Evolutionary conservation across 768 basidiomycete species (phyloP).

Genomic region (Psilocybe cyanescens): DNA sequence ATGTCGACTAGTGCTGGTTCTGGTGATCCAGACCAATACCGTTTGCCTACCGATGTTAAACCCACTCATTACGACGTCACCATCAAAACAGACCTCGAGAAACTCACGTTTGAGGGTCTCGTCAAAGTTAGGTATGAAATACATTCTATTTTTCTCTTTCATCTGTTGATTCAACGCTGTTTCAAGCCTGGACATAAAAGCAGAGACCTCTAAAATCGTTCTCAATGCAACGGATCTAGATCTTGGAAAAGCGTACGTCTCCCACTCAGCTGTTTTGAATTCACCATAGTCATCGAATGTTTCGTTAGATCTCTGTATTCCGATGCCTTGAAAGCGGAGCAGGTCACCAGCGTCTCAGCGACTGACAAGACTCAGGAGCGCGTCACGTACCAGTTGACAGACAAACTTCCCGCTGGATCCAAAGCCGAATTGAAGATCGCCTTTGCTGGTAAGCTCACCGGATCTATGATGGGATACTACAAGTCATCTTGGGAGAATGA

Average conservation of each 20-base stretch:
- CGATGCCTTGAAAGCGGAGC: constrained; percentile 53
- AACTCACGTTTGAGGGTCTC: constrained; percentile 75
- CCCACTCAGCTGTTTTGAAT: background rate
- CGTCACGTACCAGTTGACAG: constrained; percentile 60
- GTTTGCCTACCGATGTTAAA: constrained; percentile 69
- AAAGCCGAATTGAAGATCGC: constrained; percentile 71
- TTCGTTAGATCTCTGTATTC: constrained; percentile 49
- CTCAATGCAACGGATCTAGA: constrained; percentile 69
- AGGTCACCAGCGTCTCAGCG: constrained; percentile 45
- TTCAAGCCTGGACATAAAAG: constrained; percentile 62
- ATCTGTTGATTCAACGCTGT: constrained; percentile 2
- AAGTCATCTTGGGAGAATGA: constrained; percentile 65
- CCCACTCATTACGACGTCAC: constrained; percentile 81
- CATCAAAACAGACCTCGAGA: constrained; percentile 81
- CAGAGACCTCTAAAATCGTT: constrained; percentile 61
- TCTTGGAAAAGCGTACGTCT: constrained; percentile 53
- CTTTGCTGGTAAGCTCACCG: constrained; percentile 71
- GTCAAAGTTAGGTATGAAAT: constrained; percentile 67
- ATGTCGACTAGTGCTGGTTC: constrained; percentile 31
- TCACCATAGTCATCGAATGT: background rate
- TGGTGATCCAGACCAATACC: constrained; percentile 42
- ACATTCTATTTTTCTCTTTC: background rate
- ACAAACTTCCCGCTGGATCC: constrained; percentile 63
- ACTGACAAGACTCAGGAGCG: constrained; percentile 70
- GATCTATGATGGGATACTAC: constrained; percentile 86